These are phyloP conservation scores for Chrysoporthe deuterocubensis DNA, from an alignment of 2,329 filamentous ascomycete genomes.

Conservation along the genomic window DNA sequence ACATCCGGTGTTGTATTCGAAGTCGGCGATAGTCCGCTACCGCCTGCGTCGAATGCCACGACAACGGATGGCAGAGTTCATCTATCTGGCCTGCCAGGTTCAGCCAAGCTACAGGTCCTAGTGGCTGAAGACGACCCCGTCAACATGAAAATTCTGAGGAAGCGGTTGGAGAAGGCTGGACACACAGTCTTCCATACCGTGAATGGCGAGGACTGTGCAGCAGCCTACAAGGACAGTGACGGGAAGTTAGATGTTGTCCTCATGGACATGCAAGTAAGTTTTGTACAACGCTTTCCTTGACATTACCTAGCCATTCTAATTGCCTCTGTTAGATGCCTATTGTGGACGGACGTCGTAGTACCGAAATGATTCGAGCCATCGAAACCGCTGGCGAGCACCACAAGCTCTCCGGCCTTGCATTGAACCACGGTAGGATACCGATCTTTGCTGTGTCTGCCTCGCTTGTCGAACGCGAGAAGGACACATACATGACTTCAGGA, in stretches of 20 bases:
- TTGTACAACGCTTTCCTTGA: slow-evolving; percentile 6
- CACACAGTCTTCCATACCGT: slow-evolving; percentile 74
- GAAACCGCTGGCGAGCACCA: slow-evolving; percentile 59
- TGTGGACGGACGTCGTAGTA: slow-evolving; percentile 79
- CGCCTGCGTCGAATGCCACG: slow-evolving; percentile 15
- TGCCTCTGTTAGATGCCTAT: slow-evolving; percentile 76
- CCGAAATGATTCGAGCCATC: slow-evolving; percentile 79
- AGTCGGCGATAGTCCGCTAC: slow-evolving; percentile 33
- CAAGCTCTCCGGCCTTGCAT: slow-evolving; percentile 62
- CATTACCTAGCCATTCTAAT: not conserved
- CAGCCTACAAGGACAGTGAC: slow-evolving; percentile 67
- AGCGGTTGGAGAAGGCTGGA: slow-evolving; percentile 76
- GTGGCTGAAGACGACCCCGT: slow-evolving; percentile 89
- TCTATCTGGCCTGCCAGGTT: slow-evolving; percentile 14
- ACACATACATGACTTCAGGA: slow-evolving; percentile 74
- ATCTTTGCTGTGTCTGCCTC: slow-evolving; percentile 90
- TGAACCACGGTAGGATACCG: slow-evolving; percentile 68
- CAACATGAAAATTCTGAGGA: slow-evolving; percentile 81
- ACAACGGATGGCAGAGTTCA: slow-evolving; percentile 24
- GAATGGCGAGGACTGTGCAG: slow-evolving; percentile 85
- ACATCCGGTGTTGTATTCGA: slow-evolving; percentile 47
- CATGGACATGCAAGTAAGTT: slow-evolving; percentile 88
- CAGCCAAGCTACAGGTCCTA: slow-evolving; percentile 64
- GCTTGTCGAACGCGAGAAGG: slow-evolving; percentile 69
- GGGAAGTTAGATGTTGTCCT: slow-evolving; percentile 75